Evolutionary conservation across 345 rosid species (phyloP), one percentile per base, ranked within the genome.

Genomic region (Ceriops decandra): DNA sequence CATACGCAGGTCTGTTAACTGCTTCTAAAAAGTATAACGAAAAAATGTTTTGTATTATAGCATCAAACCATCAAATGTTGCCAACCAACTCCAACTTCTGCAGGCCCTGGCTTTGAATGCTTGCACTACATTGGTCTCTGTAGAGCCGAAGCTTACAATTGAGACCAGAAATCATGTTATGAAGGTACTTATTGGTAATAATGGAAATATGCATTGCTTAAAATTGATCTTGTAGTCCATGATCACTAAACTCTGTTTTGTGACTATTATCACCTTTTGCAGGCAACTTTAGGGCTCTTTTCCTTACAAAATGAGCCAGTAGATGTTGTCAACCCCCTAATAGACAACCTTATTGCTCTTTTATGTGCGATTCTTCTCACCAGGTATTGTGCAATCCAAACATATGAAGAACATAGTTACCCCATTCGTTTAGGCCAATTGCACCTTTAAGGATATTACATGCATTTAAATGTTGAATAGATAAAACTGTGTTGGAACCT

Each of bases 251-350:
- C 53, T 68, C 20, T 62, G 46, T 57, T n/a, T 33, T 36, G 58
- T 68, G 38, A 70, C 57, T 30, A 9, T 22, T 35, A 69, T 58
- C 49, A 74, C 52, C 63, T 59, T 67, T 62, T 74, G 58, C 92
- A 93, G 98, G 98, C 98, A 77, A 93, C 97, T 52, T 81, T 93
- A 70, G 97, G 98, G 59, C 91, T 93, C 86, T 93, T 91, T 82
- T 88, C 97, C 63, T 73, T 93, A 76, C 95, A 97, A 57, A 85
- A 83, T 83, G 97, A 93, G 74, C 98, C 97, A 32, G 59, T 74
- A 35, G 97, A 89, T 71, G 97, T 93, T 74, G 85, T 93, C 73
- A 81, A 75, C 80, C 89, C 95, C 53, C 97, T 93, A 62, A 84
- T 93, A 73, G 88, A 89, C 82, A 93, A 91, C 79, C 97, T 93